A percentile compares a stretch with the other conserved stretches of the same genome.
phyloP scores from a whole-genome alignment of 164 flowering plant genomes.

The grape (Vitis vinifera) region ASM3070453v1 NC_081819.1:18090001-18090500 shows the following conservation, averaged over 20 bases:
- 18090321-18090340: not conserved
- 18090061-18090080: no score
- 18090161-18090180: constrained; percentile 53
- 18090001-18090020: no score
- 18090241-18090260: constrained; percentile 53
- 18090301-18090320: constrained; percentile 57
- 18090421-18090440: constrained; percentile 28
- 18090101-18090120: no score
- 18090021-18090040: no score
- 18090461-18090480: constrained; percentile 1
- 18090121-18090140: no score
- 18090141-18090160: not conserved
- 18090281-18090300: constrained; percentile 71
- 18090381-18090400: constrained; percentile 33
- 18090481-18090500: no score
- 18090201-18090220: constrained; percentile 40
- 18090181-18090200: constrained; percentile 72
- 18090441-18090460: constrained; percentile 25
- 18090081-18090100: no score
- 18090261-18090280: constrained; percentile 43
- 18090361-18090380: not conserved
- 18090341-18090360: not conserved
- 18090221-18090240: constrained; percentile 45
- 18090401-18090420: constrained; percentile 66
- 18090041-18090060: no score